Conservation (phyloP, 1,139 yeast species). For the Suhomyces terraborum region DNA sequence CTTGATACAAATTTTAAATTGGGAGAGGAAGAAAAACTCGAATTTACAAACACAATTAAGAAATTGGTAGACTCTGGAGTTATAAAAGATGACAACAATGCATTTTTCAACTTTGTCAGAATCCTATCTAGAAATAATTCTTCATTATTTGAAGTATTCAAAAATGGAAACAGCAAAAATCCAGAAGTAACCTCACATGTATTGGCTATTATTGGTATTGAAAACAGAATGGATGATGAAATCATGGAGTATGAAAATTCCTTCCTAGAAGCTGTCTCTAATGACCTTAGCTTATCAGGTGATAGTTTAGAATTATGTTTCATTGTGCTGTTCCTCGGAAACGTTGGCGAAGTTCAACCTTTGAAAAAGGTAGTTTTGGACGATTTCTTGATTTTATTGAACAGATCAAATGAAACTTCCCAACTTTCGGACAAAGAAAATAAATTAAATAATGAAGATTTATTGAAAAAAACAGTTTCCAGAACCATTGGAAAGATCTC, state of each 20-base stretch:
- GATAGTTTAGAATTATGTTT: conserved; percentile 26
- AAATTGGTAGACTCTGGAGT: conserved; percentile 17
- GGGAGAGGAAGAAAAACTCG: background rate
- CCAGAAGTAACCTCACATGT: conserved; percentile 36
- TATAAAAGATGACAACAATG: conserved; percentile 16
- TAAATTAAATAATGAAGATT: conserved; percentile 33
- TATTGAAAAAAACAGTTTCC: conserved; percentile 49
- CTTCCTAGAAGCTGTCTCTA: conserved; percentile 26
- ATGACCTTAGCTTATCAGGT: conserved; percentile 18
- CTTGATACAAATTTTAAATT: conserved; percentile 2
- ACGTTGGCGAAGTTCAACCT: conserved; percentile 34
- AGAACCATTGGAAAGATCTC: conserved; percentile 55
- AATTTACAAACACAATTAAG: conserved; percentile 9
- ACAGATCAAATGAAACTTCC: conserved; percentile 11
- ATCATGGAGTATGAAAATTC: conserved; percentile 34
- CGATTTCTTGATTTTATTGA: conserved; percentile 13
- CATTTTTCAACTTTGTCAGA: conserved; percentile 10
- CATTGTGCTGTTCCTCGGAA: conserved; percentile 48
- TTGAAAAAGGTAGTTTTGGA: conserved; percentile 11
- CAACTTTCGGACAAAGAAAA: conserved; percentile 15
- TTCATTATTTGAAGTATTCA: conserved; percentile 7
- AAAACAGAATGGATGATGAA: conserved; percentile 31
- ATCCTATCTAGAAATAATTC: conserved; percentile 8
- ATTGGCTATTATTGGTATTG: conserved; percentile 43
- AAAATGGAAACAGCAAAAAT: conserved; percentile 18